Base-by-base conservation (phyloP, 768 basidiomycete species). In the Phylloporus arenicola region DNA sequence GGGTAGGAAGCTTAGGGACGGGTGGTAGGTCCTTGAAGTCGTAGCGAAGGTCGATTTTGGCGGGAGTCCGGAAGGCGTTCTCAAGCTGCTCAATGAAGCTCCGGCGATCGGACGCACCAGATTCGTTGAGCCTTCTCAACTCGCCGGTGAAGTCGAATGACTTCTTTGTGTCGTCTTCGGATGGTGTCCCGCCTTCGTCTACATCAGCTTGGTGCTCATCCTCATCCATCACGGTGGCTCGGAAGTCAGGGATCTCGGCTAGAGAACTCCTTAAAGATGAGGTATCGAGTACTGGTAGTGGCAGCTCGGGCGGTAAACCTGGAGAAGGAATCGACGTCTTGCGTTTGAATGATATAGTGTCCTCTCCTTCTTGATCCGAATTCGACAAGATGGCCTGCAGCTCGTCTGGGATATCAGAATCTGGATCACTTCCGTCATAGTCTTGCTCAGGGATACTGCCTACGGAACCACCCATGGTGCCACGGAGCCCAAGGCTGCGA, bases 71-170 rank as follows among this genome's bases (percentile, higher is more conserved):
- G 72, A 91, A 91, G 1, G 88, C 87, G 45, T 74, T 82, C 70
- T 90, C 88, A 20, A 90, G 69, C 66, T 92, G 83, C 64, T 89
- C 86, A 4, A 91, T 83, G 60, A 92, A 92, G 65, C 88, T 90
- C 12, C 66, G 72, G 10, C 86, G 70, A 59, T 88, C 82, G 1
- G 81, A 82, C 1, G 60, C 86, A 30, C 84, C 84, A 6, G 81
- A 83, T 57, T 86, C 82, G 47, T 84, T 83, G 43, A 91, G 72
- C 58, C 72, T 81, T 64, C 76, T 69, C 46, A 91, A 66, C 64
- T 90, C 89, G 34, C 83, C 86, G 0, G 89, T 92, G 60, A 91
- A 92, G 59, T 92, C 88, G 53, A 91, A 92, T 1, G 83, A 86
- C 58, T 78, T 84, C 70, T 83, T 88, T 0, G 88, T 90, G 54